Evolutionary conservation across 1,284 basidiomycete genomes (phyloP), one percentile per base, ranked within the genome.

Genomic region (Naganishia albida): DNA sequence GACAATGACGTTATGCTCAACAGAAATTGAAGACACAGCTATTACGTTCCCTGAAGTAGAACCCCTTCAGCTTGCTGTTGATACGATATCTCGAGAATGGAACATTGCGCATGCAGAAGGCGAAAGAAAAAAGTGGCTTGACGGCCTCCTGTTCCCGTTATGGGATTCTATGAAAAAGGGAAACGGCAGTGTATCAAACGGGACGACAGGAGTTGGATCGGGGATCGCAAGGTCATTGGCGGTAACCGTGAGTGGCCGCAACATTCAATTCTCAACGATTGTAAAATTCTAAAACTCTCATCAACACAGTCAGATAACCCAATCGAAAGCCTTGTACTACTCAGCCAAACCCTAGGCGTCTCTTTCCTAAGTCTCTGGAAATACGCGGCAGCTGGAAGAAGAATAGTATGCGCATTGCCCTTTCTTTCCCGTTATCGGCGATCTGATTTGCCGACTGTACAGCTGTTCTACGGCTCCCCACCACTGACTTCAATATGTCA

Each of bases 391-490:
- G 59, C 55, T 7, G 53, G 53, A 46, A 42, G 62, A 23, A 30
- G 65, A 25, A 67, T 69, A n/a, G 68, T 69, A 49, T 20, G 68
- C 53, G 10, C 23, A 16, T 15, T 39, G 16, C 18, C 12, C 23
- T 20, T 3, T 20, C 51, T n/a, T 39, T 23, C 38, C 18, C 6
- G 20, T 42, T 20, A 30, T 18, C 28, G 15, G 26, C 51, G 44
- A 39, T 18, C 3, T 26, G 3, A 16, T 20, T 18, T 23, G 20
- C 20, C 20, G n/a, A 38, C 50, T 49, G 10, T n/a, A 6, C 49
- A 67, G 68, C 44, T 69, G 8, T 66, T 69, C n/a, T 69, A 62
- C 53, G 53, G 62, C 10, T 53, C 49, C 20, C 64, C 68, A n/a
- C 68, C 68, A 0, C 48, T 69, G 7, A 52, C 63, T 28, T 50